Conservation (phyloP, 352 stramenopile genomes). For the Globisporangium takayamanum region DNA sequence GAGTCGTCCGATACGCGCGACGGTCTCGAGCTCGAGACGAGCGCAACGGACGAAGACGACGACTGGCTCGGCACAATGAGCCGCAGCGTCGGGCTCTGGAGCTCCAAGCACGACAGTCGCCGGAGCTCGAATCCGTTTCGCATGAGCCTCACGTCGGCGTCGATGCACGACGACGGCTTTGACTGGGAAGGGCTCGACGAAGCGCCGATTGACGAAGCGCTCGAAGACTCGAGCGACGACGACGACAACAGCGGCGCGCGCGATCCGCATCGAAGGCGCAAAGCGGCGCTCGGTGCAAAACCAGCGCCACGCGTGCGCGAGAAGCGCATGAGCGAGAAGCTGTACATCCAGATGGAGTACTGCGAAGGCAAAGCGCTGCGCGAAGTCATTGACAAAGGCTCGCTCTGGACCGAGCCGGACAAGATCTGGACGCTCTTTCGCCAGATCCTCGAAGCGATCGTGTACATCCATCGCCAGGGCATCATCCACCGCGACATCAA, state of each 20-base stretch:
- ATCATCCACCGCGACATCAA: conserved; percentile 94
- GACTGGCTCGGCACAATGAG: conserved; percentile 75
- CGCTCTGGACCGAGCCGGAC: conserved; percentile 71
- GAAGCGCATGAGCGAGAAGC: conserved; percentile 58
- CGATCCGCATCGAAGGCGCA: conserved; percentile 1
- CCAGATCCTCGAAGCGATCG: conserved; percentile 93
- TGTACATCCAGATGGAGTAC: conserved; percentile 96
- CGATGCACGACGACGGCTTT: conserved; percentile 48
- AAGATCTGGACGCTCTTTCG: conserved; percentile 93
- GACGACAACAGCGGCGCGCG: conserved; percentile 25
- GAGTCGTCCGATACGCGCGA: conserved; percentile 32
- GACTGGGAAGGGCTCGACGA: conserved; percentile 68
- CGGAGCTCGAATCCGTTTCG: conserved; percentile 29
- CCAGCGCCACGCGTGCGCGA: conserved; percentile 2
- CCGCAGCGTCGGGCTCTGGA: conserved; percentile 54
- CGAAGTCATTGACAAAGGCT: conserved; percentile 91
- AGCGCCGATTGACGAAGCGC: conserved; percentile 27
- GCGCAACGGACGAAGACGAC: conserved; percentile 51
- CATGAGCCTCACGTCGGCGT: conserved; percentile 5
- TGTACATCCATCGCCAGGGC: conserved; percentile 91
- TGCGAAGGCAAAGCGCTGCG: conserved; percentile 91
- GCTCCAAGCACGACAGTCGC: conserved; percentile 55
- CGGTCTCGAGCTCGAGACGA: conserved; percentile 23
- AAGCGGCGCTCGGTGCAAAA: conserved; percentile 5
- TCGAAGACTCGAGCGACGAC: conserved; percentile 22